Evolutionary conservation across 1,139 yeast genomes (phyloP).

Genomic region (Pichia sp.): DNA sequence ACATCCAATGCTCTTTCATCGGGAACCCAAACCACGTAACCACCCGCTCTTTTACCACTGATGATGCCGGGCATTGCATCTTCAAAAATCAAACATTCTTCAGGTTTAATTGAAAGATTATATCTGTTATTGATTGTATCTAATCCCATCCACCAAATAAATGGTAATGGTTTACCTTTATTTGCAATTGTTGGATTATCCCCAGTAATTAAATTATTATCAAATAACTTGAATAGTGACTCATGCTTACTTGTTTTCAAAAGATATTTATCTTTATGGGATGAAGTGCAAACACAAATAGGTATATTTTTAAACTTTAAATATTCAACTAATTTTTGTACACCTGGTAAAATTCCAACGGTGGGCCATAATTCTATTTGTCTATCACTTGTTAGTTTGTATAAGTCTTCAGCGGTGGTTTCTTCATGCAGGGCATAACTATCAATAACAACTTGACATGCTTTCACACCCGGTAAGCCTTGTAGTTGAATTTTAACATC

Average conservation of each 20-base stretch:
- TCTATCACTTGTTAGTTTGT: slow-evolving; percentile 41
- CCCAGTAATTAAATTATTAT: slow-evolving; percentile 70
- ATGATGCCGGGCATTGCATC: slow-evolving; percentile 88
- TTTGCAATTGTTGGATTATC: slow-evolving; percentile 80
- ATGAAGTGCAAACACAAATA: slow-evolving; percentile 89
- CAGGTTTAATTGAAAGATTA: slow-evolving; percentile 47
- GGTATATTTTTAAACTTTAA: slow-evolving; percentile 53
- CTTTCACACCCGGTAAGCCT: slow-evolving; percentile 81
- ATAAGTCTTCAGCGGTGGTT: slow-evolving; percentile 56
- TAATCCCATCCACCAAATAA: slow-evolving; percentile 82
- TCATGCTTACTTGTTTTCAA: slow-evolving; percentile 65
- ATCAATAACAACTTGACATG: slow-evolving; percentile 58
- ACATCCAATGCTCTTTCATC: slow-evolving; percentile 48
- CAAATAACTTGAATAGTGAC: slow-evolving; percentile 57
- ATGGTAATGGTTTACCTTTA: slow-evolving; percentile 88
- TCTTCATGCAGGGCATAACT: slow-evolving; percentile 55
- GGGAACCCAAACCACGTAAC: slow-evolving; percentile 87
- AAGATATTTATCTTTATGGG: slow-evolving; percentile 51
- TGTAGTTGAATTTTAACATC: slow-evolving; percentile 78
- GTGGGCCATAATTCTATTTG: slow-evolving; percentile 58
- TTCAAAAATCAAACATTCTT: slow-evolving; percentile 84
- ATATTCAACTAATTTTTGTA: slow-evolving; percentile 54
- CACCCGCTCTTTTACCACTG: slow-evolving; percentile 82
- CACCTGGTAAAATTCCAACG: slow-evolving; percentile 76
- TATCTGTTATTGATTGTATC: slow-evolving; percentile 24